Percentiles rank a stretch among this genome's conserved stretches.
These are phyloP conservation scores for Trichomonascaceae sp. DNA, from an alignment of 1,139 yeast species.

Conservation along the genomic window DNA sequence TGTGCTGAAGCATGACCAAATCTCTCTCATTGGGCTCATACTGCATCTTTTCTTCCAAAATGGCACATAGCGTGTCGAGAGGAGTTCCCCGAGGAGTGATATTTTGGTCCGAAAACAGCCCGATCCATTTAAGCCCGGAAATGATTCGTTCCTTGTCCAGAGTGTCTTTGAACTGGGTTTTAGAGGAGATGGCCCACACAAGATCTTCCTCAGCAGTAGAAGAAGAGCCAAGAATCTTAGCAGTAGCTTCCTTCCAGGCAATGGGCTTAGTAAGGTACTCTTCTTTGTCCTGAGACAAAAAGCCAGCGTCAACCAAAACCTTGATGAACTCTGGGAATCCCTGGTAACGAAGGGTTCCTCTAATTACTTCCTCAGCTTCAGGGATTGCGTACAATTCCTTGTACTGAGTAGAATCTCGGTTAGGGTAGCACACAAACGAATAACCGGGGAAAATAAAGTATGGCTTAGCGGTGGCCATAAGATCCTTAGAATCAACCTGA, in stretches of 20 bases:
- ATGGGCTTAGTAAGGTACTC: slow-evolving; percentile 47
- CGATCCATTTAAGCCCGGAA: slow-evolving; percentile 90
- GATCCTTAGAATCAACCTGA: slow-evolving; percentile 76
- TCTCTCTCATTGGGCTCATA: slow-evolving; percentile 94
- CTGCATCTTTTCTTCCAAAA: slow-evolving; percentile 93
- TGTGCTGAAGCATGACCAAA: slow-evolving; percentile 91
- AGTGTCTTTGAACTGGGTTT: slow-evolving; percentile 73
- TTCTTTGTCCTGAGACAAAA: slow-evolving; percentile 70
- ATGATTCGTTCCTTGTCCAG: slow-evolving; percentile 83
- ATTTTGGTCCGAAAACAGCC: slow-evolving; percentile 69
- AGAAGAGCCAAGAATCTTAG: slow-evolving; percentile 65
- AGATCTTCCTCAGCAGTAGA: slow-evolving; percentile 69
- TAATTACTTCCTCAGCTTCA: slow-evolving; percentile 92
- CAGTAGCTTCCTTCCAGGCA: slow-evolving; percentile 87
- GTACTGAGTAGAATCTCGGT: slow-evolving; percentile 95
- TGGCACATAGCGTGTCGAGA: slow-evolving; percentile 92
- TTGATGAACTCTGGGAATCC: slow-evolving; percentile 98
- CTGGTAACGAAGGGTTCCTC: slow-evolving; percentile 96
- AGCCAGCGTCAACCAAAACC: slow-evolving; percentile 89
- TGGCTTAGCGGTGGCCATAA: slow-evolving; percentile 93
- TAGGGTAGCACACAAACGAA: slow-evolving; percentile 92
- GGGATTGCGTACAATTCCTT: slow-evolving; percentile 89
- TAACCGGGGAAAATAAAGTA: slow-evolving; percentile 94
- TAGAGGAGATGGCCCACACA: slow-evolving; percentile 63
- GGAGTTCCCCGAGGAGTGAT: slow-evolving; percentile 91